phyloP scores from a whole-genome alignment of 116 monocot genomes.

The Zostera marina region DNA sequence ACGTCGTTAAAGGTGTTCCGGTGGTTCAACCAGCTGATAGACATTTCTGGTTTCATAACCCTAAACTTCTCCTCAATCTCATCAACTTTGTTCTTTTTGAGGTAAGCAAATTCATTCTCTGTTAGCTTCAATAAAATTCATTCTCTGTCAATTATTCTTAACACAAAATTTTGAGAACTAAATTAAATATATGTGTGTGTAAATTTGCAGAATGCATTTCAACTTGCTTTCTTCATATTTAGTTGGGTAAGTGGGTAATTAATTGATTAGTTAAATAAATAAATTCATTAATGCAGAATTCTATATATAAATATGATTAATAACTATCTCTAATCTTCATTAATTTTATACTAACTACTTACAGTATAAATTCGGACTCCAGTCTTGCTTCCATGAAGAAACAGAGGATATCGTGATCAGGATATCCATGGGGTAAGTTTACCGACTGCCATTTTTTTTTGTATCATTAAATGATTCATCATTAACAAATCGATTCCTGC shows the following conservation, averaged over 20 bases:
- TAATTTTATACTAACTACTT: neutral
- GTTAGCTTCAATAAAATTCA: neutral
- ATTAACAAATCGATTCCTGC: neutral
- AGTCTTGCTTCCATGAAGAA: conserved; percentile 63
- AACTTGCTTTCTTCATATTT: conserved; percentile 72
- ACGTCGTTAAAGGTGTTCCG: conserved; percentile 20
- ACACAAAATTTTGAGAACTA: no score
- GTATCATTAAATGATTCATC: neutral
- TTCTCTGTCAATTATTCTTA: no score
- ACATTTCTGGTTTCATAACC: conserved; percentile 21
- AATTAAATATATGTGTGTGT: neutral
- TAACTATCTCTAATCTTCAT: neutral
- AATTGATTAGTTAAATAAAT: neutral
- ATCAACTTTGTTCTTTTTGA: conserved; percentile 25
- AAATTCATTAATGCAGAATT: neutral
- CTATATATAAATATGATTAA: neutral
- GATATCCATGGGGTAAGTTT: conserved; percentile 45
- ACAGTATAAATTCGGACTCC: conserved; percentile 61
- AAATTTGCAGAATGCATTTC: conserved; percentile 80
- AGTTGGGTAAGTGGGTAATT: conserved; percentile 47
- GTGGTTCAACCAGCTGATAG: conserved; percentile 16
- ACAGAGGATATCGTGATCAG: conserved; percentile 24
- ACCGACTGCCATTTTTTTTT: neutral
- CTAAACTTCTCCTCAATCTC: conserved; percentile 14
- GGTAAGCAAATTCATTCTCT: conserved; percentile 5